Evolutionary conservation across 1,284 basidiomycete species (phyloP).

Genomic region (Nidula niveotomentosa): DNA sequence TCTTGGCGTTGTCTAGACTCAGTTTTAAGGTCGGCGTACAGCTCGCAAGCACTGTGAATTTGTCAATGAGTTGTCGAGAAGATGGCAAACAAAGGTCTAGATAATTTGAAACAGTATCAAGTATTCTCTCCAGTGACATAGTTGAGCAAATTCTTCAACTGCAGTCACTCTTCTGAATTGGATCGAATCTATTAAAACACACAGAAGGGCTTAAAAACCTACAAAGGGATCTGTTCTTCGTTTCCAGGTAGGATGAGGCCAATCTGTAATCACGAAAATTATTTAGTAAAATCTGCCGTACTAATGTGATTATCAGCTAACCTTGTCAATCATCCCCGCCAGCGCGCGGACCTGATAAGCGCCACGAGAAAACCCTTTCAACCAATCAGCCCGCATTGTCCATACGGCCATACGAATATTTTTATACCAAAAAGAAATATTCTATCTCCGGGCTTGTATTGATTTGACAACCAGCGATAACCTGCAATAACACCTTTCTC

Average conservation of each 20-base stretch:
- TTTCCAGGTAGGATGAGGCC: conserved; percentile 30
- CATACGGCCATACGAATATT: neutral
- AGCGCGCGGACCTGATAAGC: conserved; percentile 43
- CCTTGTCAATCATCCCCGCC: conserved; percentile 41
- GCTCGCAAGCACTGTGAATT: conserved; percentile 32
- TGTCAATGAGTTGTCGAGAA: neutral
- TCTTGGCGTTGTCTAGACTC: neutral
- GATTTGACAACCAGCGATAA: conserved; percentile 38
- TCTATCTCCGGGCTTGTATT: conserved; percentile 33
- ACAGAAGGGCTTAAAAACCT: conserved; percentile 4
- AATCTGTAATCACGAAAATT: too few relatives aligned
- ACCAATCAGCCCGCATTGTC: too few relatives aligned
- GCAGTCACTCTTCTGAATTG: too few relatives aligned
- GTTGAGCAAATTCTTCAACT: too few relatives aligned
- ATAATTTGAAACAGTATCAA: too few relatives aligned
- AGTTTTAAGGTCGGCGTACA: conserved; percentile 22
- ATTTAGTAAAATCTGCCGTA: too few relatives aligned
- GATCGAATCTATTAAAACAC: too few relatives aligned
- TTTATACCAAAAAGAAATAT: conserved; percentile 41
- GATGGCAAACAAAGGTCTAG: too few relatives aligned
- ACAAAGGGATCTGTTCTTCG: conserved; percentile 34
- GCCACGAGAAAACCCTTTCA: conserved; percentile 42
- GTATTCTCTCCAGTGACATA: too few relatives aligned
- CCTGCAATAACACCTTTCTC: conserved; percentile 28
- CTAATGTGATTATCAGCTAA: conserved; percentile 3